phyloP scores from a whole-genome alignment of 2,329 filamentous ascomycete genomes.

The Periconia sp. region DNA sequence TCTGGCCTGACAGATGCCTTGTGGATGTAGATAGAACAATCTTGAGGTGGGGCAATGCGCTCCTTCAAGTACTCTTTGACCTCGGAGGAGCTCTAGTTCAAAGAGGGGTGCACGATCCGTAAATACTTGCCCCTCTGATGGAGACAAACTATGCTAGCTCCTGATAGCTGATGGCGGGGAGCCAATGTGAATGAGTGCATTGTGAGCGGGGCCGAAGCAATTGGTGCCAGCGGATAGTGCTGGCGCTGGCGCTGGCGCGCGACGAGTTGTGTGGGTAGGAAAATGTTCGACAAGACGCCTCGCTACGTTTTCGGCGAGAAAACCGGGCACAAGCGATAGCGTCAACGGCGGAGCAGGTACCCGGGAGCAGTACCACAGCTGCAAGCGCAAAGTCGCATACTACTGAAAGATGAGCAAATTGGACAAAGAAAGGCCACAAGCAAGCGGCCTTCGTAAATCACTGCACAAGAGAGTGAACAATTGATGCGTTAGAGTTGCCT shows the following conservation, averaged over 20 bases:
- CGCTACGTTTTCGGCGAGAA: slow-evolving; percentile 21
- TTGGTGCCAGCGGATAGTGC: slow-evolving; percentile 19
- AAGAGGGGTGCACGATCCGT: slow-evolving; percentile 21
- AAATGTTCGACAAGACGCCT: slow-evolving; percentile 11
- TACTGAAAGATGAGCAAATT: too few species aligned
- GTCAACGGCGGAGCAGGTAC: slow-evolving; percentile 25
- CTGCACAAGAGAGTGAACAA: too few species aligned
- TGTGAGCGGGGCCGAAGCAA: slow-evolving; percentile 12
- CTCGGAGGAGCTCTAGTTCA: slow-evolving; percentile 2
- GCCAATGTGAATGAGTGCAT: slow-evolving; percentile 31
- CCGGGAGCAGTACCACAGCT: too few species aligned
- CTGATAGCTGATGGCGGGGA: slow-evolving; percentile 13
- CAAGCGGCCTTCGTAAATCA: too few species aligned
- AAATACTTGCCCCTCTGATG: slow-evolving; percentile 21
- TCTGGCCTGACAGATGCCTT: slow-evolving; percentile 12
- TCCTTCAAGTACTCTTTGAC: slow-evolving; percentile 19
- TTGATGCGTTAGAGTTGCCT: too few species aligned
- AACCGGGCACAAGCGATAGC: slow-evolving; percentile 26
- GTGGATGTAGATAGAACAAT: slow-evolving; percentile 19
- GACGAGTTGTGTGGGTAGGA: slow-evolving; percentile 1
- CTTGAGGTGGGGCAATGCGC: slow-evolving; percentile 21
- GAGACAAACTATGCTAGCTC: slow-evolving; percentile 14
- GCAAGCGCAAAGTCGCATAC: slow-evolving; percentile 9
- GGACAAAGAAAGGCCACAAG: too few species aligned
- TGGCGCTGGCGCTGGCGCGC: slow-evolving; percentile 4